A percentile compares a stretch with the other conserved stretches of the same genome.
Conservation (phyloP, 805 yeast genomes). For the Kluyveromyces dobzhanskii region DNA sequence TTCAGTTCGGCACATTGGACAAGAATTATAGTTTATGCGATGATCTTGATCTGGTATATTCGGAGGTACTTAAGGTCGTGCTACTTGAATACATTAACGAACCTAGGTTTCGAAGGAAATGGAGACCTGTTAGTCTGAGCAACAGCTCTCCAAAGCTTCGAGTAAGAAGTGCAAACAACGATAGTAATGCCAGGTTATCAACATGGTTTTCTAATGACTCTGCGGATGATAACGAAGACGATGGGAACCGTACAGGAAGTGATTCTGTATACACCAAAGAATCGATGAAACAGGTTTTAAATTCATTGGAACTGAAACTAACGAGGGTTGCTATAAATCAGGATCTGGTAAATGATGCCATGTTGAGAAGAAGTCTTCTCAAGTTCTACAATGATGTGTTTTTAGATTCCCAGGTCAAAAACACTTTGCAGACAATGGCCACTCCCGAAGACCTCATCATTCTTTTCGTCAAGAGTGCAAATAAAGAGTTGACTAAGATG, state of each 20-base stretch:
- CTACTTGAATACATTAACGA: slow-evolving; percentile 55
- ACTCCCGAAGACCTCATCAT: slow-evolving; percentile 41
- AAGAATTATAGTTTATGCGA: not conserved
- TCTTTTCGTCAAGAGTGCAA: slow-evolving; percentile 45
- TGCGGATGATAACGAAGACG: slow-evolving; percentile 13
- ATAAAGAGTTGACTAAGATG: slow-evolving; percentile 41
- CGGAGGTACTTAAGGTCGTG: slow-evolving; percentile 44
- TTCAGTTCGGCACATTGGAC: not conserved
- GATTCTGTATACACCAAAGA: slow-evolving; percentile 1
- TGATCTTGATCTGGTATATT: slow-evolving; percentile 33
- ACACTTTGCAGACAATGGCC: slow-evolving; percentile 26
- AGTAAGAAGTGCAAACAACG: not conserved
- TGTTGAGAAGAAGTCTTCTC: slow-evolving; percentile 46
- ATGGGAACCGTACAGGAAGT: slow-evolving; percentile 10
- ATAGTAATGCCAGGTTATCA: not conserved
- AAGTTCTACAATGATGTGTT: slow-evolving; percentile 53
- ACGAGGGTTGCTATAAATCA: slow-evolving; percentile 40
- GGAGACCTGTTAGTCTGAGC: slow-evolving; percentile 4
- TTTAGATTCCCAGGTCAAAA: slow-evolving; percentile 33
- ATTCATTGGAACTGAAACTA: slow-evolving; percentile 34
- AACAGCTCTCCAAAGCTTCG: not conserved
- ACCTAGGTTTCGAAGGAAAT: slow-evolving; percentile 43
- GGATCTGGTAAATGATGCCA: slow-evolving; percentile 31
- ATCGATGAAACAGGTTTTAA: slow-evolving; percentile 29
- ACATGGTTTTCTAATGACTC: not conserved